These are phyloP conservation scores for Calonectria pseudoturangicola DNA, from an alignment of 2,329 filamentous ascomycete genomes.

Conservation along the genomic window DNA sequence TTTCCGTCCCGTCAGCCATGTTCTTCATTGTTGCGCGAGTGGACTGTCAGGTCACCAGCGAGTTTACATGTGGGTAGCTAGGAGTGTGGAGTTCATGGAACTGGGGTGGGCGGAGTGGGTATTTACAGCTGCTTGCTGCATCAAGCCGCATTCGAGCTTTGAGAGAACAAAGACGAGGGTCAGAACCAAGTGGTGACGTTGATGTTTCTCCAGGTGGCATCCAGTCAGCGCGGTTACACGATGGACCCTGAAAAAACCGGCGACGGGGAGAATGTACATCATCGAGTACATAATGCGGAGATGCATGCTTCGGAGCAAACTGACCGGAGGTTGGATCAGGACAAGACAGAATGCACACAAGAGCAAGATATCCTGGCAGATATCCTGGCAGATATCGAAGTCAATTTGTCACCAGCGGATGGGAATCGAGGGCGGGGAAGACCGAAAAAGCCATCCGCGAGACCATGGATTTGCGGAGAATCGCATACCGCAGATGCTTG, in stretches of 20 bases:
- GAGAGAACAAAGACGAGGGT: not conserved
- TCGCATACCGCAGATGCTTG: conserved; percentile 45
- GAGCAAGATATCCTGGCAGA: conserved; percentile 36
- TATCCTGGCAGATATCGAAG: conserved; percentile 42
- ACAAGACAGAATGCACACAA: conserved; percentile 18
- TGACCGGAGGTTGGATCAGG: conserved; percentile 42
- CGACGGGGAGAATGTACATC: conserved; percentile 1
- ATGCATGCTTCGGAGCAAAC: conserved; percentile 52
- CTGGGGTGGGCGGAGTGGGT: not conserved
- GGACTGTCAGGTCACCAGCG: not conserved
- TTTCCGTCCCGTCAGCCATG: not conserved
- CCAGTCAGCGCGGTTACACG: conserved; percentile 14
- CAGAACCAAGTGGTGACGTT: conserved; percentile 28
- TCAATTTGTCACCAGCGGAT: conserved; percentile 45
- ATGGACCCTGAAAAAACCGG: conserved; percentile 36
- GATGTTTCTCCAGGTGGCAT: conserved; percentile 16
- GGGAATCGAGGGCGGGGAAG: conserved; percentile 40
- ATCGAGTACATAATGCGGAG: conserved; percentile 4
- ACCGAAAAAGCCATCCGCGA: conserved; percentile 45
- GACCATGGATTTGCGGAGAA: conserved; percentile 54
- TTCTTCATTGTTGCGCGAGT: not conserved
- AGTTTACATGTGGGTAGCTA: not conserved
- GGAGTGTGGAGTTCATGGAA: not conserved
- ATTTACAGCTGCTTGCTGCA: conserved; percentile 20
- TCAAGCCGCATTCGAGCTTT: conserved; percentile 17